Evolutionary conservation across 495 filamentous ascomycete genomes (phyloP).

Genomic region (Tuber borchii): DNA sequence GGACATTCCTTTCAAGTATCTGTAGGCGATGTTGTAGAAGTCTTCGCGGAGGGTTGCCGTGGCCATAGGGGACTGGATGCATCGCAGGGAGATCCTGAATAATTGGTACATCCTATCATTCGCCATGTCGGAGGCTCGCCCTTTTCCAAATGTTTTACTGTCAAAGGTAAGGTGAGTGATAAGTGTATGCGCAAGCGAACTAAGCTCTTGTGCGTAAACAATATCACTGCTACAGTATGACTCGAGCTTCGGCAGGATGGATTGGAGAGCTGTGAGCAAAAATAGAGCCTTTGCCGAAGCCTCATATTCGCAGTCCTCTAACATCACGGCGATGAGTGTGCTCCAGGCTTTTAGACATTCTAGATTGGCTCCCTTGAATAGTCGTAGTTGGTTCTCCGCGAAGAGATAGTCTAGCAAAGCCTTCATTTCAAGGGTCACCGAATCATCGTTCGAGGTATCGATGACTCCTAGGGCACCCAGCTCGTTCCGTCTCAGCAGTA

Average conservation of each 20-base stretch:
- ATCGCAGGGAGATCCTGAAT: constrained; percentile 73
- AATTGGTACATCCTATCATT: constrained; percentile 86
- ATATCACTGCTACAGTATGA: constrained; percentile 58
- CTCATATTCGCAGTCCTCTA: constrained; percentile 69
- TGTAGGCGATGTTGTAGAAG: constrained; percentile 81
- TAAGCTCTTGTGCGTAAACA: constrained; percentile 63
- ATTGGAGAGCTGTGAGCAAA: constrained; percentile 73
- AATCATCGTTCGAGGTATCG: constrained; percentile 51
- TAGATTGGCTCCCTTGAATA: constrained; percentile 55
- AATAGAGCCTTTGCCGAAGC: constrained; percentile 61
- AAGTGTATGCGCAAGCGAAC: constrained; percentile 67
- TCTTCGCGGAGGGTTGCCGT: constrained; percentile 65
- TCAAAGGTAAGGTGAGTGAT: constrained; percentile 64
- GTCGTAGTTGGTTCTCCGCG: constrained; percentile 58
- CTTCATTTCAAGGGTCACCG: constrained; percentile 54
- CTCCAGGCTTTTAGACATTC: constrained; percentile 70
- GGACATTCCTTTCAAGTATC: constrained; percentile 69
- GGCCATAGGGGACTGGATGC: constrained; percentile 64
- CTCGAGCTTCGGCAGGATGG: constrained; percentile 80
- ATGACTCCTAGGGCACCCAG: constrained; percentile 40
- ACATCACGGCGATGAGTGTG: constrained; percentile 69
- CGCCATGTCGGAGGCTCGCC: constrained; percentile 60
- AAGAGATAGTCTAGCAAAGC: constrained; percentile 55
- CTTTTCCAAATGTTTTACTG: constrained; percentile 44
- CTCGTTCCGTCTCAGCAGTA: constrained; percentile 49